phyloP scores from a whole-genome alignment of 208 protist species.

The Leishmania aethiopica region DNA sequence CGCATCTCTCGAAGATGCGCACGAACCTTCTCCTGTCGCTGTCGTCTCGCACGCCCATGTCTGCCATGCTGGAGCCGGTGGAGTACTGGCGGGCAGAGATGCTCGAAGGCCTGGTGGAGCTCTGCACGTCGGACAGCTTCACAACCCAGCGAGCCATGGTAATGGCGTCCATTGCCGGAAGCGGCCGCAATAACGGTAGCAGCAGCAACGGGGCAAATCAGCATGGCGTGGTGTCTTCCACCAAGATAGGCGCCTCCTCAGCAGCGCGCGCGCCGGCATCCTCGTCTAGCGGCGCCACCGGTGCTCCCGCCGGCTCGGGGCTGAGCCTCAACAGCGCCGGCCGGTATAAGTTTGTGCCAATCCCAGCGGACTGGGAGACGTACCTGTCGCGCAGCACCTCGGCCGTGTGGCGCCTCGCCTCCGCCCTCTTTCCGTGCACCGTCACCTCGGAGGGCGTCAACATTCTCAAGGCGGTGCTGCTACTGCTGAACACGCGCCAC shows the following conservation, averaged over 20 bases:
- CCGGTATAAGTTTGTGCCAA: slow-evolving; percentile 49
- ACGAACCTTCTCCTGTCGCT: slow-evolving; percentile 41
- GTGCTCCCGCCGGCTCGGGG: not conserved
- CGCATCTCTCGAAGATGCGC: slow-evolving; percentile 41
- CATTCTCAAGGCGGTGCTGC: slow-evolving; percentile 54
- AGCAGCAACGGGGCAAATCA: not conserved
- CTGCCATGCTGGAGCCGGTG: slow-evolving; percentile 39
- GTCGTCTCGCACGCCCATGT: slow-evolving; percentile 29
- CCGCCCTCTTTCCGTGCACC: slow-evolving; percentile 56
- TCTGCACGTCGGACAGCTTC: slow-evolving; percentile 73
- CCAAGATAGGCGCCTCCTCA: not conserved
- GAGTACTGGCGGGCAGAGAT: slow-evolving; percentile 68
- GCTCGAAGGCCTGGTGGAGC: slow-evolving; percentile 68
- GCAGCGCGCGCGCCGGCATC: not conserved
- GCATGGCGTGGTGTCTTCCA: not conserved
- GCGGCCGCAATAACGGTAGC: not conserved
- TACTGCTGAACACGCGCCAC: slow-evolving; percentile 56
- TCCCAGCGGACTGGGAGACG: slow-evolving; percentile 71
- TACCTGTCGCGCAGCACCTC: slow-evolving; percentile 52
- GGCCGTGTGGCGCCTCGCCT: slow-evolving; percentile 67
- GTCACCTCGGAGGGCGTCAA: slow-evolving; percentile 34
- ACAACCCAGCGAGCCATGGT: slow-evolving; percentile 47
- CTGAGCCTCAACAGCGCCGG: not conserved
- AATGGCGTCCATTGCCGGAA: slow-evolving; percentile 14
- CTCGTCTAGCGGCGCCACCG: not conserved